Percentiles rank a stretch among this genome's conserved stretches.
These are phyloP conservation scores for Fraxinus excelsior DNA, from an alignment of 257 asterid genomes.

Conservation along the genomic window DNA sequence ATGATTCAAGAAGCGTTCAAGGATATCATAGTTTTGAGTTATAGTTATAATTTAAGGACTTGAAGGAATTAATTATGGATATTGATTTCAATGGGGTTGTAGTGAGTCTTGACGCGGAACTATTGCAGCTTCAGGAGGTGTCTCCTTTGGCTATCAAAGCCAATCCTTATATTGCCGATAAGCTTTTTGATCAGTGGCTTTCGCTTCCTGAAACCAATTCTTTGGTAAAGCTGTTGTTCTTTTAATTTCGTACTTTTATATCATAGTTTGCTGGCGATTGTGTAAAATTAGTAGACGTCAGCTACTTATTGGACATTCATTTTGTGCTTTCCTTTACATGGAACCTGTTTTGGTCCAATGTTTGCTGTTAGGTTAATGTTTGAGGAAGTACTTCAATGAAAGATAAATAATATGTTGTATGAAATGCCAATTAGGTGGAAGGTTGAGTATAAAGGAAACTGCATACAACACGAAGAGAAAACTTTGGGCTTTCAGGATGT, in stretches of 20 bases:
- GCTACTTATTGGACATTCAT: not conserved
- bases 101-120: constrained; percentile 79
- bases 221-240: constrained; percentile 51
- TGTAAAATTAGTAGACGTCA: constrained; percentile 6
- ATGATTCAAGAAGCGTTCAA: constrained; percentile 39
- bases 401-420: not conserved
- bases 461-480: not conserved
- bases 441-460: constrained; percentile 5
- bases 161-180: constrained; percentile 80
- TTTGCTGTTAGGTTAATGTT: constrained; percentile 14
- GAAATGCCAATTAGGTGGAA: constrained; percentile 12
- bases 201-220: constrained; percentile 82
- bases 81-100: constrained; percentile 83
- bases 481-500: not conserved
- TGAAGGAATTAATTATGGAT: constrained; percentile 52
- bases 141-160: constrained; percentile 86
- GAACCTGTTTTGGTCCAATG: not conserved
- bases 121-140: constrained; percentile 90
- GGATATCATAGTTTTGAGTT: constrained; percentile 36
- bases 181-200: constrained; percentile 93
- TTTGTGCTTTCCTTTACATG: constrained; percentile 22
- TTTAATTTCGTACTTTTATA: not conserved
- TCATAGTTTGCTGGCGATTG: not conserved
- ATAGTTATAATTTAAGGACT: constrained; percentile 20
- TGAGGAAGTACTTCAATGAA: constrained; percentile 3